phyloP scores from a whole-genome alignment of 352 stramenopile genomes.

The Blastocystis sp. region DNA sequence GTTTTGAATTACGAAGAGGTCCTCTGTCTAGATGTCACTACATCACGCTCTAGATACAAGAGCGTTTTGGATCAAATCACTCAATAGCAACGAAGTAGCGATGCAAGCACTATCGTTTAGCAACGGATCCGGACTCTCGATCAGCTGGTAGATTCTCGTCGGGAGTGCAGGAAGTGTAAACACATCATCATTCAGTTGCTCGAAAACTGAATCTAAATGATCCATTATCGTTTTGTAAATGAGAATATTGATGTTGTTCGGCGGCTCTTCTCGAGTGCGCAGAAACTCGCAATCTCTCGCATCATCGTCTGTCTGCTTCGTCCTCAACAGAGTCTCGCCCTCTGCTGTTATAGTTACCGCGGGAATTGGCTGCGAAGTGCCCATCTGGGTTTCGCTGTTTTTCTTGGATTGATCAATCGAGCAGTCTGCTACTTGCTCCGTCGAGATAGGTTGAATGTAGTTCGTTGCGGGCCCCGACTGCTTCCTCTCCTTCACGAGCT shows the following conservation, averaged over 20 bases:
- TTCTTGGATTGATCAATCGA: background rate
- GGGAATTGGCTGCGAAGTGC: background rate
- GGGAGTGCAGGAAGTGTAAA: background rate
- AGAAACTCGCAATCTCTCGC: background rate
- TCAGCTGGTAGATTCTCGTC: background rate
- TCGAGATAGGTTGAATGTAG: background rate
- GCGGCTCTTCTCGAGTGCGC: background rate
- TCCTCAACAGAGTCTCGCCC: background rate
- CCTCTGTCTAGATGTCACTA: background rate
- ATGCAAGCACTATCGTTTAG: background rate
- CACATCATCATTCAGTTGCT: background rate
- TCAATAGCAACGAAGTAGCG: background rate
- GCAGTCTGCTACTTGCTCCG: background rate
- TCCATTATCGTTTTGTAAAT: background rate
- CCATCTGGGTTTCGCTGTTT: constrained; percentile 1
- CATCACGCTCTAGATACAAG: background rate
- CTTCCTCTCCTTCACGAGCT: background rate
- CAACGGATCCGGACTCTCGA: background rate
- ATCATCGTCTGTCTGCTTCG: background rate
- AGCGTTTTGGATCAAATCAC: background rate
- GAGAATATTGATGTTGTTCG: background rate
- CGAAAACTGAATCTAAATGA: background rate
- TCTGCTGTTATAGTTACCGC: background rate
- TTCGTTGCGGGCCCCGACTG: background rate
- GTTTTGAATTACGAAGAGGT: background rate